A percentile compares a stretch with the other conserved stretches of the same genome.
Conservation (phyloP, 495 filamentous ascomycete genomes). For the Extremus antarcticus region DNA sequence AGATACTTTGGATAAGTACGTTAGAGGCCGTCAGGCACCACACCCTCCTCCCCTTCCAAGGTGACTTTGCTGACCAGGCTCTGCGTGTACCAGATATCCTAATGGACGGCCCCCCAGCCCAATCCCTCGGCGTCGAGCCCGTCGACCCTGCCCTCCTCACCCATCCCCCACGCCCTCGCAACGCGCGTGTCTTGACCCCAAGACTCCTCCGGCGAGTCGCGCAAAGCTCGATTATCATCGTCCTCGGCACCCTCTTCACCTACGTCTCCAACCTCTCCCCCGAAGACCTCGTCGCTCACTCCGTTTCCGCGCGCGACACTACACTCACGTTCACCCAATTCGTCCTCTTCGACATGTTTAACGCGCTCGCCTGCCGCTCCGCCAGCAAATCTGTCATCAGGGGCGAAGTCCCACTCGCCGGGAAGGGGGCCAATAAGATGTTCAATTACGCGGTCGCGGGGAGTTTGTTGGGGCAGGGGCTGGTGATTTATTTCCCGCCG, state of each 20-base stretch:
- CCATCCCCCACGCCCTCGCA: conserved; percentile 72
- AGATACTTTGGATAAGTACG: conserved; percentile 98
- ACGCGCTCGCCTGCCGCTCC: conserved; percentile 84
- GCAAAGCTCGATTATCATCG: conserved; percentile 80
- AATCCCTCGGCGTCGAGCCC: conserved; percentile 91
- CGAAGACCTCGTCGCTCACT: conserved; percentile 43
- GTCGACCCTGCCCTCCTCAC: conserved; percentile 93
- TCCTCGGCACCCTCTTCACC: conserved; percentile 79
- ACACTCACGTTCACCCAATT: conserved; percentile 99
- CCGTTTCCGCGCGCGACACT: conserved; percentile 81
- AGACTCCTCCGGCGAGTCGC: conserved; percentile 72
- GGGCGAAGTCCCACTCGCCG: conserved; percentile 71
- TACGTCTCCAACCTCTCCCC: conserved; percentile 82
- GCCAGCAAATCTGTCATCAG: conserved; percentile 79
- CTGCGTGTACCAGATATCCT: conserved; percentile 88
- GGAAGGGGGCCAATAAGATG: conserved; percentile 77
- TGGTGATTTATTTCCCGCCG: conserved; percentile 89
- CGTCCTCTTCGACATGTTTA: conserved; percentile 98
- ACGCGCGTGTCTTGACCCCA: conserved; percentile 76
- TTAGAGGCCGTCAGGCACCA: too few relatives aligned
- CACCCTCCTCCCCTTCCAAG: conserved; percentile 17
- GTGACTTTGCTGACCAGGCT: conserved; percentile 17
- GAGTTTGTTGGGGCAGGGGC: conserved; percentile 70
- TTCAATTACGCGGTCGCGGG: conserved; percentile 90
- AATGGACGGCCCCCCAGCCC: conserved; percentile 96